Evolutionary conservation across 192 early-diverging fungal species (phyloP).

Genomic region (Entomortierella parvispora): DNA sequence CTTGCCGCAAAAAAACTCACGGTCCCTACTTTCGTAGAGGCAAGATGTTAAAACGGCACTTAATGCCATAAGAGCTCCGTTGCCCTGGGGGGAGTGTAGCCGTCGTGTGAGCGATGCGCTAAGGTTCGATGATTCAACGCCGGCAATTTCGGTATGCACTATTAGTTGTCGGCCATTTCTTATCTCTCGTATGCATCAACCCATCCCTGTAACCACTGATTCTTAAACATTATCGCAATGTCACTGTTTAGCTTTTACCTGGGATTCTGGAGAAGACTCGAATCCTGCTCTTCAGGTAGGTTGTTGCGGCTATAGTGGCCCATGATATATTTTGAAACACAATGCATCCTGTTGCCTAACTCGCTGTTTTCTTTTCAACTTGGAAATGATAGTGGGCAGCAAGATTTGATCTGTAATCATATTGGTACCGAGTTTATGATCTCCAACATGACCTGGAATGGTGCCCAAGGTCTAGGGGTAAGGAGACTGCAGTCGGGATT

Average conservation of each 20-base stretch:
- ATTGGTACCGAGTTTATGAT: constrained; percentile 76
- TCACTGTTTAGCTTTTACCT: constrained; percentile 66
- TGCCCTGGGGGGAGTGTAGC: constrained; percentile 75
- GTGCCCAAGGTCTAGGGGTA: constrained; percentile 68
- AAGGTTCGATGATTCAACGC: constrained; percentile 58
- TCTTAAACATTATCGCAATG: no score
- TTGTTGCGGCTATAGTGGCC: background rate
- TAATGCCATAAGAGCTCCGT: constrained; percentile 55
- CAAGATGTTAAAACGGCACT: constrained; percentile 63
- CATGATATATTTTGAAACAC: background rate
- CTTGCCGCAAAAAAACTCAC: background rate
- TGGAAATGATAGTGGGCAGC: constrained; percentile 69
- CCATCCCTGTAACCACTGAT: no score
- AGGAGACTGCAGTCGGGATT: background rate
- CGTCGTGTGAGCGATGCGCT: constrained; percentile 56
- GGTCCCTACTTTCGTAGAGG: constrained; percentile 37
- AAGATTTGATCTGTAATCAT: constrained; percentile 86
- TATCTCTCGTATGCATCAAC: no score
- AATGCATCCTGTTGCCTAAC: background rate
- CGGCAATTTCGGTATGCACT: constrained; percentile 65
- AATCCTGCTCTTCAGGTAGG: constrained; percentile 73
- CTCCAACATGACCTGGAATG: constrained; percentile 73
- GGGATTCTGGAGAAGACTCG: constrained; percentile 62
- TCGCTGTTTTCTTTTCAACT: background rate
- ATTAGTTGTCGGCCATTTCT: no score